phyloP scores from a whole-genome alignment of 306 rosid genomes.

The Datisca glomerata region DNA sequence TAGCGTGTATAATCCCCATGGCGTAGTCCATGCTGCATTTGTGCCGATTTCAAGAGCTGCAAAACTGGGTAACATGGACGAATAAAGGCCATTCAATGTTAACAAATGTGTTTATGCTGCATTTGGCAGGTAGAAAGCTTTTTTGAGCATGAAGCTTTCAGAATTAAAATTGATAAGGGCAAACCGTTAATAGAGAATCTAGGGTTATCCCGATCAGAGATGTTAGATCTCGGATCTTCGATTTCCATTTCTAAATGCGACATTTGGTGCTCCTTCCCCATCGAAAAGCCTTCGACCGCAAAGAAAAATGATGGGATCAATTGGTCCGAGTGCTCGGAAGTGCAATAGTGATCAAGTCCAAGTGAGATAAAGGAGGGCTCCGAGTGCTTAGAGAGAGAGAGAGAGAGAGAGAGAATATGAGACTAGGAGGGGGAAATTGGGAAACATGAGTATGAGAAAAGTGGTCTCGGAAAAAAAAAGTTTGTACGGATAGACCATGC shows the following conservation, averaged over 20 bases:
- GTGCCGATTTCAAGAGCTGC: conserved; percentile 93
- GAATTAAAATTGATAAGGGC: conserved; percentile 7
- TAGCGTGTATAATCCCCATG: conserved; percentile 92
- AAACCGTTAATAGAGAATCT: conserved; percentile 78
- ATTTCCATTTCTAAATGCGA: conserved; percentile 86
- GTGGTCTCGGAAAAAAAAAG: too few relatives aligned
- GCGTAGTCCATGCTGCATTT: conserved; percentile 94
- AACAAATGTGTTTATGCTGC: neutral
- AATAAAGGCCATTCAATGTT: neutral
- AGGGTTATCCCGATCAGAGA: conserved; percentile 47
- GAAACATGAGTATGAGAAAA: too few relatives aligned
- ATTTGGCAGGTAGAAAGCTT: neutral
- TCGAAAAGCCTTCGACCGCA: too few relatives aligned
- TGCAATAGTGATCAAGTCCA: too few relatives aligned
- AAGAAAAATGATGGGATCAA: too few relatives aligned
- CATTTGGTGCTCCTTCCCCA: conserved; percentile 39
- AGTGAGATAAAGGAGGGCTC: too few relatives aligned
- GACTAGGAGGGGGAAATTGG: too few relatives aligned
- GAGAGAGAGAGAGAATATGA: too few relatives aligned
- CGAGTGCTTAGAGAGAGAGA: too few relatives aligned
- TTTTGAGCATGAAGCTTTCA: neutral
- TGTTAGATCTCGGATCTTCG: conserved; percentile 38
- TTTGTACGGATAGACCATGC: too few relatives aligned
- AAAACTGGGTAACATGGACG: conserved; percentile 54
- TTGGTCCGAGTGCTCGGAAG: too few relatives aligned